phyloP scores from a whole-genome alignment of 2,329 filamentous ascomycete species.

The Diaporthe ampelina region DNA sequence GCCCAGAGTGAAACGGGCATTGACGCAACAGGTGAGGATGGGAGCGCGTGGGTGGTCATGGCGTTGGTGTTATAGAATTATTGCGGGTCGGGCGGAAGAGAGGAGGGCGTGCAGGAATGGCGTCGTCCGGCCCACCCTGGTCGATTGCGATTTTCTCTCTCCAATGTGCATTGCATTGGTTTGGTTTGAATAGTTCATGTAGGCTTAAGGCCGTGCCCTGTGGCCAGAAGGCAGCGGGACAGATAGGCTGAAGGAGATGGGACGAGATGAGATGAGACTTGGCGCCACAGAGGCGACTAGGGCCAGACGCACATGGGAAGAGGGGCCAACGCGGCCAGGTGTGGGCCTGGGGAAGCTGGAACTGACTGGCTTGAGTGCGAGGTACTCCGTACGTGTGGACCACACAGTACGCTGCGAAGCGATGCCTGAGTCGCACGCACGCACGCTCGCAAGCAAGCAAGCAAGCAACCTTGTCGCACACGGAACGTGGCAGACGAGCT shows the following conservation, averaged over 20 bases:
- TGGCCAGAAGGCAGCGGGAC: conserved; percentile 18
- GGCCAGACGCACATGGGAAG: not conserved
- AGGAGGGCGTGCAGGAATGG: conserved; percentile 24
- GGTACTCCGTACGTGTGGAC: no score
- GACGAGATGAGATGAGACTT: conserved; percentile 36
- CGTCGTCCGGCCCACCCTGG: conserved; percentile 13
- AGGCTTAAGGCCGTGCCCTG: not conserved
- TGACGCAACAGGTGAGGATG: conserved; percentile 24
- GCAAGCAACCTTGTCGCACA: conserved; percentile 2
- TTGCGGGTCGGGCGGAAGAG: conserved; percentile 17
- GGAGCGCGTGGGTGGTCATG: not conserved
- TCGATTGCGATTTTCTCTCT: not conserved
- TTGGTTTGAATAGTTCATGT: conserved; percentile 32
- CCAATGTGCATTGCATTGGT: conserved; percentile 25
- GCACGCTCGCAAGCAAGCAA: not conserved
- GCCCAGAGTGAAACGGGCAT: conserved; percentile 20
- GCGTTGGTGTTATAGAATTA: conserved; percentile 26
- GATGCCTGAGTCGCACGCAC: conserved; percentile 1
- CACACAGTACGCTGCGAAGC: not conserved
- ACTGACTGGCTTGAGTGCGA: not conserved
- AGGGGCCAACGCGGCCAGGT: not conserved
- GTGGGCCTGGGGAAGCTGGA: conserved; percentile 17
- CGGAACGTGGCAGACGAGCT: conserved; percentile 26
- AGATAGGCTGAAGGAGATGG: not conserved
- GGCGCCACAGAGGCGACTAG: conserved; percentile 3